Evolutionary conservation across 768 basidiomycete species (phyloP).

Genomic region (Russula abietina): DNA sequence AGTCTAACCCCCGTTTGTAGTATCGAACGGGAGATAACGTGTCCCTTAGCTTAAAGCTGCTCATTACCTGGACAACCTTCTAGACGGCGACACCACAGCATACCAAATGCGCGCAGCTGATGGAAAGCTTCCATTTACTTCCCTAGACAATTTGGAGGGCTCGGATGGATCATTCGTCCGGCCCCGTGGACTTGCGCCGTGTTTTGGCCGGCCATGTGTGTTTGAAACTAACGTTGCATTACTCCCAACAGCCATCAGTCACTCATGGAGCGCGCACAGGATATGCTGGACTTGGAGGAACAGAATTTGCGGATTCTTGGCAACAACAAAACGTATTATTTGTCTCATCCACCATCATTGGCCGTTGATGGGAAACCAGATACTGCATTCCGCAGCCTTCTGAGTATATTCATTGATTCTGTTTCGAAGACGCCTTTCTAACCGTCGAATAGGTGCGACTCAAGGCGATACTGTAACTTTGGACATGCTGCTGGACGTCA

Average conservation of each 20-base stretch:
- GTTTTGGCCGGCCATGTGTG: conserved; percentile 40
- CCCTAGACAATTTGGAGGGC: conserved; percentile 1
- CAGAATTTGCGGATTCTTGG: conserved; percentile 35
- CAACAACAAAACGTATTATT: conserved; percentile 35
- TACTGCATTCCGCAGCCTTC: conserved; percentile 47
- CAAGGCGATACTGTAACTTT: conserved; percentile 38
- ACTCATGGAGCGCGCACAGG: conserved; percentile 29
- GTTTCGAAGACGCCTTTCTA: neutral
- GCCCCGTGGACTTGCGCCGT: conserved; percentile 35
- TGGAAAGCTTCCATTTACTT: conserved; percentile 22
- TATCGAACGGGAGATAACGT: neutral
- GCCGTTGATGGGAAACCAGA: conserved; percentile 50
- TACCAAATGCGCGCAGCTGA: conserved; percentile 10
- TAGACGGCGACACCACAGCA: conserved; percentile 17
- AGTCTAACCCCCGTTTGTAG: conserved; percentile 27
- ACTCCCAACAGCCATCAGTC: conserved; percentile 33
- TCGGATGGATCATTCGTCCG: neutral
- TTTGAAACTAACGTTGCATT: conserved; percentile 49
- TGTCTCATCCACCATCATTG: conserved; percentile 42
- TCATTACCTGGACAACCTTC: conserved; percentile 29
- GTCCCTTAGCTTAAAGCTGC: conserved; percentile 41
- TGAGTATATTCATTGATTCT: conserved; percentile 34
- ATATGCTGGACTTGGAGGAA: conserved; percentile 42
- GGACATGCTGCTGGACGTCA: conserved; percentile 34
- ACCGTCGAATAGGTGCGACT: conserved; percentile 25